A percentile compares a stretch with the other conserved stretches of the same genome.
Conservation (phyloP, 352 stramenopile genomes). For the Globisporangium mamillatum region DNA sequence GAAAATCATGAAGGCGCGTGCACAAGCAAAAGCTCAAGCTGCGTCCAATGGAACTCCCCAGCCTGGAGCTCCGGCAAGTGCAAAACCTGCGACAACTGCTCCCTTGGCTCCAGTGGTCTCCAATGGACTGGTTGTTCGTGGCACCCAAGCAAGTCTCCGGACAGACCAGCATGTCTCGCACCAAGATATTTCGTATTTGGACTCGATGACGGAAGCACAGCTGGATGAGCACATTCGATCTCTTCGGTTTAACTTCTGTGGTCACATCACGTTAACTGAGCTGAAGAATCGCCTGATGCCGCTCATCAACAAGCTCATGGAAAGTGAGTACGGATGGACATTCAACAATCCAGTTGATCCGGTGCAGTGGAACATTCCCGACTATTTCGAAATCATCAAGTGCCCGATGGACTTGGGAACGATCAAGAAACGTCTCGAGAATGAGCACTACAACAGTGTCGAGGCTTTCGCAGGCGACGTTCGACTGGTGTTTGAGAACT, state of each 20-base stretch:
- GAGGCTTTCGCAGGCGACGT: slow-evolving; percentile 85
- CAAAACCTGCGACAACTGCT: slow-evolving; percentile 16
- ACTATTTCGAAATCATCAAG: slow-evolving; percentile 94
- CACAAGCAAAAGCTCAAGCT: slow-evolving; percentile 65
- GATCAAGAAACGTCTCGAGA: slow-evolving; percentile 96
- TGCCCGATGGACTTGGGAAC: slow-evolving; percentile 98
- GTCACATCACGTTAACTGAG: slow-evolving; percentile 77
- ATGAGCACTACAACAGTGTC: slow-evolving; percentile 92
- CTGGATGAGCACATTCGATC: slow-evolving; percentile 88
- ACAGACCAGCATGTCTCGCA: slow-evolving; percentile 60
- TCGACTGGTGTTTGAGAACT: slow-evolving; percentile 89
- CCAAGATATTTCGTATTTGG: slow-evolving; percentile 86
- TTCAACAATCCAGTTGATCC: slow-evolving; percentile 96
- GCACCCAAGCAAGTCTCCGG: slow-evolving; percentile 56
- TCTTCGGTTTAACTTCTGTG: slow-evolving; percentile 87
- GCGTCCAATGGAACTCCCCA: slow-evolving; percentile 18
- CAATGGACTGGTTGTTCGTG: slow-evolving; percentile 77
- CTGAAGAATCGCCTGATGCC: slow-evolving; percentile 84
- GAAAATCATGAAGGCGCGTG: slow-evolving; percentile 71
- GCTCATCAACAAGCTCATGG: slow-evolving; percentile 83
- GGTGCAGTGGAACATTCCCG: slow-evolving; percentile 90
- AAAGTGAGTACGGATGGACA: slow-evolving; percentile 87
- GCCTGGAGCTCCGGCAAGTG: neutral
- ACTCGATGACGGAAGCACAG: slow-evolving; percentile 84
- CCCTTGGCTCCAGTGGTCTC: slow-evolving; percentile 13